These are phyloP conservation scores for Suhomyces choctaworum DNA, from an alignment of 1,139 yeast species.

Conservation along the genomic window DNA sequence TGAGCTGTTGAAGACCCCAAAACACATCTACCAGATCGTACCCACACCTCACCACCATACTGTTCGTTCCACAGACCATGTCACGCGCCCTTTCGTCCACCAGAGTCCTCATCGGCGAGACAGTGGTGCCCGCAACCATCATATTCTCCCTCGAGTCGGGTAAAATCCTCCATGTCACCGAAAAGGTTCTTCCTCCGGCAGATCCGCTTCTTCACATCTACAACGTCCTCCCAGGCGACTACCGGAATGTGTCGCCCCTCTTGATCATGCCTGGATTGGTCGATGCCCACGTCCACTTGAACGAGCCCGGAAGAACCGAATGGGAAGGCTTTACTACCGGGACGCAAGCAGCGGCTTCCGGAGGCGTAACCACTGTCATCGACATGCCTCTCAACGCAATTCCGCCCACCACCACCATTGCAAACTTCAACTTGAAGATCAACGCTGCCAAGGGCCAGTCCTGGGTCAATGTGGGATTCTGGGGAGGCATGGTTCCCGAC, in stretches of 20 bases:
- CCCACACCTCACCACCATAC: too few species aligned
- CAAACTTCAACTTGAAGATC: constrained; percentile 70
- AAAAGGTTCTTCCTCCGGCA: constrained; percentile 26
- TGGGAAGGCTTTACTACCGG: constrained; percentile 98
- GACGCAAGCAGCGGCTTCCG: constrained; percentile 87
- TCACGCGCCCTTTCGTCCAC: constrained; percentile 66
- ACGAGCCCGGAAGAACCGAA: constrained; percentile 92
- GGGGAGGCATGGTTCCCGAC: constrained; percentile 92
- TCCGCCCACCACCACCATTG: constrained; percentile 88
- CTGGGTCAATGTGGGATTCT: constrained; percentile 93
- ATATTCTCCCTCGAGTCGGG: constrained; percentile 66
- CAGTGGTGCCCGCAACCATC: constrained; percentile 61
- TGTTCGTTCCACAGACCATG: constrained; percentile 35
- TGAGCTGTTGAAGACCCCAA: too few species aligned
- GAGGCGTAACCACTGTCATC: constrained; percentile 93
- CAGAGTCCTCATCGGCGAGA: constrained; percentile 53
- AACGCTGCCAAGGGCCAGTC: constrained; percentile 78
- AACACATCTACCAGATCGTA: too few species aligned
- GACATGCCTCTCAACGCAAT: constrained; percentile 97
- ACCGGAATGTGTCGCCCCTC: constrained; percentile 60
- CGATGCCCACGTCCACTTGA: constrained; percentile 89
- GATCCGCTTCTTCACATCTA: constrained; percentile 44
- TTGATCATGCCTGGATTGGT: constrained; percentile 86
- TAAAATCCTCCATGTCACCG: constrained; percentile 54
- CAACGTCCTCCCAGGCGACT: constrained; percentile 42